Evolutionary conservation across 257 asterid species (phyloP).

Genomic region (Penstemon davidsonii): DNA sequence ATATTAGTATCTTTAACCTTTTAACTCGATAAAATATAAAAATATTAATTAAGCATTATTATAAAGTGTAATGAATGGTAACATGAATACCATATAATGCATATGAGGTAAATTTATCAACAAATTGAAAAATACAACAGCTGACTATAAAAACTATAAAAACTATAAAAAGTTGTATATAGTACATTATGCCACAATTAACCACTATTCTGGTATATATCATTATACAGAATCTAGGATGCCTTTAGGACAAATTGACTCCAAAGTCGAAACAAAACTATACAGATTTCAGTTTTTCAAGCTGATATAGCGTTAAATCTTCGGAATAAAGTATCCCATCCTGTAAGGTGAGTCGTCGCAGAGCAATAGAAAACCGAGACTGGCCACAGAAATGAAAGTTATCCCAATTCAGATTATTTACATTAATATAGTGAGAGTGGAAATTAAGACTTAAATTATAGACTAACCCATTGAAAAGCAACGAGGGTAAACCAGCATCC

Average conservation of each 20-base stretch:
- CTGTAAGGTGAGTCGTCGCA: slow-evolving; percentile 62
- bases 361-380: slow-evolving; percentile 74
- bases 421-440: slow-evolving; percentile 3
- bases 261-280: slow-evolving; percentile 25
- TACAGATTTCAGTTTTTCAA: slow-evolving; percentile 46
- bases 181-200: not conserved
- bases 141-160: not conserved
- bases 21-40: no score
- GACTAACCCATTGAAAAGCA: slow-evolving; percentile 90
- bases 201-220: not conserved
- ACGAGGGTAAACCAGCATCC: slow-evolving; percentile 90
- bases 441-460: not conserved
- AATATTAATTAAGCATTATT: no score
- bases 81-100: no score
- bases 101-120: no score
- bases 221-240: not conserved
- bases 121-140: not conserved
- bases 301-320: slow-evolving; percentile 38
- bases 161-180: not conserved
- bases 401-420: not conserved
- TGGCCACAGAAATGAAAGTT: slow-evolving; percentile 33
- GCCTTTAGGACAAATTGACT: slow-evolving; percentile 47
- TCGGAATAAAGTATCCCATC: slow-evolving; percentile 61
- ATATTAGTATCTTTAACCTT: no score
- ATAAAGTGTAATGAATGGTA: no score